Conservation (phyloP, 192 early-diverging fungal species). For the Spizellomyces sp. region DNA sequence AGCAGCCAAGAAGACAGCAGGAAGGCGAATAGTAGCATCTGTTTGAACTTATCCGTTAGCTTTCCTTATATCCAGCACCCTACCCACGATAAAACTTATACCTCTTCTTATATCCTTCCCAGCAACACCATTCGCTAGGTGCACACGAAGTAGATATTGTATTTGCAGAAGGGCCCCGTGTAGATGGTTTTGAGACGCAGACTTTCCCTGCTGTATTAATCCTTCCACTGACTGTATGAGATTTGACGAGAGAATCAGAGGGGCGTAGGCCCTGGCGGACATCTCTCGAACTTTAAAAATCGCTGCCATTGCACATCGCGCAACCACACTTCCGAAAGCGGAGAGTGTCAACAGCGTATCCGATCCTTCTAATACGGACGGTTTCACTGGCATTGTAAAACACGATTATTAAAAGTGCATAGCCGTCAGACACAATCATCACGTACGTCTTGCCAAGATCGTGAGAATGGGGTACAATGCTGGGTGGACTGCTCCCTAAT, state of each 20-base stretch:
- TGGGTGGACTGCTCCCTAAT: conserved; percentile 66
- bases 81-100: too few species aligned
- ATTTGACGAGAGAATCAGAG: conserved; percentile 69
- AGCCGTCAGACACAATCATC: too few species aligned
- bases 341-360: conserved; percentile 20
- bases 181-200: conserved; percentile 63
- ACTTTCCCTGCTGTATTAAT: conserved; percentile 48
- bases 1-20: conserved; percentile 26
- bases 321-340: conserved; percentile 37
- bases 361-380: conserved; percentile 31
- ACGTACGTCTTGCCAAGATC: conserved; percentile 64
- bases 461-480: conserved; percentile 89
- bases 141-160: conserved; percentile 69
- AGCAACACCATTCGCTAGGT: conserved; percentile 50
- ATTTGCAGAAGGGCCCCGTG: conserved; percentile 79
- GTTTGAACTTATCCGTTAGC: neutral
- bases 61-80: too few species aligned
- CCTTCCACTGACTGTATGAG: conserved; percentile 54
- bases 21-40: conserved; percentile 4
- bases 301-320: conserved; percentile 32
- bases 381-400: conserved; percentile 33
- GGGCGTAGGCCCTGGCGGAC: conserved; percentile 77
- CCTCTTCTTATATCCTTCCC: neutral
- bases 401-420: too few species aligned
- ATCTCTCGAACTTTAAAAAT: conserved; percentile 80